Percentiles rank a stretch among this genome's conserved stretches.
Evolutionary conservation across 2,329 filamentous ascomycete genomes (phyloP).

Genomic region (Gnomoniopsis smithogilvyi): DNA sequence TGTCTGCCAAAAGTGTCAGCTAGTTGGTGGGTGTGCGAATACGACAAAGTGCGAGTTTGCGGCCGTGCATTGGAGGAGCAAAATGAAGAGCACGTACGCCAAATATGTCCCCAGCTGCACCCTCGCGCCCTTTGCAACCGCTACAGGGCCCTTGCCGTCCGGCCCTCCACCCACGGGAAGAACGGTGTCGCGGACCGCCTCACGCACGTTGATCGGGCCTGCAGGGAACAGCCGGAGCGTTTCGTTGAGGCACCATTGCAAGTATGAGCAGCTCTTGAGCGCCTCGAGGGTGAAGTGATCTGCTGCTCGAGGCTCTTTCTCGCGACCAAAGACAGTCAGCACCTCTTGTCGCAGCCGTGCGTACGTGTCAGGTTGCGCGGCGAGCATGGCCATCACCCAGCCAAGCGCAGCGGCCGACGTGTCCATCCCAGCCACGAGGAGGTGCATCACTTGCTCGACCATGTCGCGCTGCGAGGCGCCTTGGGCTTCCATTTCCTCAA

Average conservation of each 20-base stretch:
- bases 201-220: conserved; percentile 38
- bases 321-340: conserved; percentile 46
- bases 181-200: conserved; percentile 36
- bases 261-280: conserved; percentile 18
- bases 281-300: conserved; percentile 6
- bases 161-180: conserved; percentile 38
- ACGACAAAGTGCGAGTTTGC: not conserved
- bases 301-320: conserved; percentile 11
- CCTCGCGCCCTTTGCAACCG: conserved; percentile 33
- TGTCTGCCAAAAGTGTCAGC: not conserved
- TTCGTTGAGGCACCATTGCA: conserved; percentile 23
- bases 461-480: not conserved
- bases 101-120: conserved; percentile 21
- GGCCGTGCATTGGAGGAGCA: too few relatives aligned
- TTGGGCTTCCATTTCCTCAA: conserved; percentile 42
- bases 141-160: conserved; percentile 32
- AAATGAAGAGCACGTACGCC: not conserved
- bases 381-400: conserved; percentile 41
- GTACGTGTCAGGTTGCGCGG: conserved; percentile 36
- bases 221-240: conserved; percentile 40
- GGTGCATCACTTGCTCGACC: conserved; percentile 37
- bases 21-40: not conserved
- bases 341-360: conserved; percentile 39
- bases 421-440: conserved; percentile 47
- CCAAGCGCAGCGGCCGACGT: conserved; percentile 48